Evolutionary conservation across 345 rosid genomes (phyloP).

Genomic region (Eucalyptus pumila): DNA sequence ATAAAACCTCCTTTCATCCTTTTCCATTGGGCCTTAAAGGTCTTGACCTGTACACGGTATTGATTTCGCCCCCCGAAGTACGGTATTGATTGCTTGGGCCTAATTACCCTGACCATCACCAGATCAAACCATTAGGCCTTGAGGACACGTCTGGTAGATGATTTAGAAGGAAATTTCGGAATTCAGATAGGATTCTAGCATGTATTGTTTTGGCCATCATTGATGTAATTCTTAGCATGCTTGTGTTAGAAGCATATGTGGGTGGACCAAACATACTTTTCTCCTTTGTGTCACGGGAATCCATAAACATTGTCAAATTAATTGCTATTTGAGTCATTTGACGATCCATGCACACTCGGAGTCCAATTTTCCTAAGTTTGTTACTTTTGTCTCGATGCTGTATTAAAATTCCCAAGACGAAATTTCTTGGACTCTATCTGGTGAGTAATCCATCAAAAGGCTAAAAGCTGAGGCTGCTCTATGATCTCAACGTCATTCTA

Average conservation of each 20-base stretch:
- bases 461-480: neutral
- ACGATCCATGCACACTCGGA: neutral
- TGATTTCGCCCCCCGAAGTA: no score
- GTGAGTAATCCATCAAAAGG: neutral
- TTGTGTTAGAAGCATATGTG: neutral
- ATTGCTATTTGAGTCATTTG: neutral
- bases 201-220: neutral
- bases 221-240: neutral
- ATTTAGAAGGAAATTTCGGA: neutral
- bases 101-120: neutral
- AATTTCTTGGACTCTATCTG: neutral
- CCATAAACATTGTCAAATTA: neutral
- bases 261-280: neutral
- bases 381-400: neutral
- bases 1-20: neutral
- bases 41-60: neutral
- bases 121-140: neutral
- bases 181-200: neutral
- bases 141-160: neutral
- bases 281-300: neutral
- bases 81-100: neutral
- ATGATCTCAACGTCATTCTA: neutral
- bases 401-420: neutral
- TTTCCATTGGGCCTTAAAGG: neutral
- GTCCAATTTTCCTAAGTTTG: neutral